These are phyloP conservation scores for Ilyonectria robusta DNA, from an alignment of 2,329 filamentous ascomycete species.

Conservation along the genomic window DNA sequence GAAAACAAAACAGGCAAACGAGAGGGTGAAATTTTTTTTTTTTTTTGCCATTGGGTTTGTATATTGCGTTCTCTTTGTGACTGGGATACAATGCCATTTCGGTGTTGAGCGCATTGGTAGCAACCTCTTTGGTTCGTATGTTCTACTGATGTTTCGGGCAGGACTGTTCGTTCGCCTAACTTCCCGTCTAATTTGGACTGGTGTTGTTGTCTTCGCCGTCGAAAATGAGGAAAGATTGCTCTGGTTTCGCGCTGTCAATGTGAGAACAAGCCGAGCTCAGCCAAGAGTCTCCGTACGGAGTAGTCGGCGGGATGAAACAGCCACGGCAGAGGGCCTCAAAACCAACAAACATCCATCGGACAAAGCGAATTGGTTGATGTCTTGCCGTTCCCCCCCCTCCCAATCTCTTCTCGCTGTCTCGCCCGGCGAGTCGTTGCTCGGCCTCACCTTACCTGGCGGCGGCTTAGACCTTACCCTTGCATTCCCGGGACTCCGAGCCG, in stretches of 20 bases:
- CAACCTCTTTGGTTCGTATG: background rate
- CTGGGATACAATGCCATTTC: background rate
- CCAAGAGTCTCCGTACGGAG: background rate
- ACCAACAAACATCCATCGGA: background rate
- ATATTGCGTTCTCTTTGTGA: background rate
- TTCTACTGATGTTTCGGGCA: background rate
- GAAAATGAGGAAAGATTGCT: background rate
- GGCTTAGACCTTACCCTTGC: constrained; percentile 4
- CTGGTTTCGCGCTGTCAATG: background rate
- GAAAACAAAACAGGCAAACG: background rate
- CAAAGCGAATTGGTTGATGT: constrained; percentile 1
- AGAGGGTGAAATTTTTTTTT: background rate
- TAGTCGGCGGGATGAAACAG: background rate
- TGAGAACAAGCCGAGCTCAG: background rate
- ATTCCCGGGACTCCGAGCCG: constrained; percentile 12
- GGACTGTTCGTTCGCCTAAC: background rate
- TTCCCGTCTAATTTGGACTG: background rate
- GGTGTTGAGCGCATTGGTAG: background rate
- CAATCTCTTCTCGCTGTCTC: background rate
- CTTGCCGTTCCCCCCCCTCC: background rate
- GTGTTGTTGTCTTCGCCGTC: background rate
- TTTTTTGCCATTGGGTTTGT: background rate
- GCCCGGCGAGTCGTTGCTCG: background rate
- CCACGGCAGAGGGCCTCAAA: background rate
- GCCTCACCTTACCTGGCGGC: background rate